Evolutionary conservation across 306 rosid species (phyloP).

Genomic region (Quercus parvula): DNA sequence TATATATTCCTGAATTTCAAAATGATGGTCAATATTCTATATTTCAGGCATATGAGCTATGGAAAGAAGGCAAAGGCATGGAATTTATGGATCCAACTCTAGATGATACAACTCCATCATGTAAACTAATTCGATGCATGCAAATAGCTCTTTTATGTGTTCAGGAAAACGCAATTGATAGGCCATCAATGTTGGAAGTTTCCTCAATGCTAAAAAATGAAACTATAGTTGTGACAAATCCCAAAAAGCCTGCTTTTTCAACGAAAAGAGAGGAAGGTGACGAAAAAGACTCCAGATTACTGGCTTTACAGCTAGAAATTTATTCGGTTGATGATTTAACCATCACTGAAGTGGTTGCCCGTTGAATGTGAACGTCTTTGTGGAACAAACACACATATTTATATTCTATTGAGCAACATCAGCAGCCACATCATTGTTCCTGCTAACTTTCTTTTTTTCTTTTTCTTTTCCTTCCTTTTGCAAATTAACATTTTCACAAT

Average conservation of each 20-base stretch:
- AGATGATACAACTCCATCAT: conserved; percentile 26
- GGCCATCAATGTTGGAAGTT: conserved; percentile 40
- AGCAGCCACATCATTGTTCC: too few species aligned
- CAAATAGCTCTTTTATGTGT: conserved; percentile 36
- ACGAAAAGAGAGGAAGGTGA: neutral
- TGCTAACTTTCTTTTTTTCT: too few species aligned
- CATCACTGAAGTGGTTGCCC: conserved; percentile 4
- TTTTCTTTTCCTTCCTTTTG: too few species aligned
- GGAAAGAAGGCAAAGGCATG: conserved; percentile 31
- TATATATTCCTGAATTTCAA: neutral
- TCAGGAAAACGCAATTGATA: conserved; percentile 27
- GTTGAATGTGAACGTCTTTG: neutral
- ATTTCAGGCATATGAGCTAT: conserved; percentile 36
- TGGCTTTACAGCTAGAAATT: neutral
- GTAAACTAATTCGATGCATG: conserved; percentile 35
- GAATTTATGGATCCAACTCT: conserved; percentile 30
- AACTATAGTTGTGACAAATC: neutral
- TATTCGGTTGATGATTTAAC: conserved; percentile 4
- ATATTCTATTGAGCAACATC: too few species aligned
- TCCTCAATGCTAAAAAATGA: conserved; percentile 34
- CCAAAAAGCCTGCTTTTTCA: conserved; percentile 37
- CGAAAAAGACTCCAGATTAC: neutral
- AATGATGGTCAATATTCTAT: neutral
- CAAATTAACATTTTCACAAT: too few species aligned
- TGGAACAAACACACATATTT: too few species aligned